Evolutionary conservation across 257 asterid genomes (phyloP).

Genomic region (Gardenia jasminoides): DNA sequence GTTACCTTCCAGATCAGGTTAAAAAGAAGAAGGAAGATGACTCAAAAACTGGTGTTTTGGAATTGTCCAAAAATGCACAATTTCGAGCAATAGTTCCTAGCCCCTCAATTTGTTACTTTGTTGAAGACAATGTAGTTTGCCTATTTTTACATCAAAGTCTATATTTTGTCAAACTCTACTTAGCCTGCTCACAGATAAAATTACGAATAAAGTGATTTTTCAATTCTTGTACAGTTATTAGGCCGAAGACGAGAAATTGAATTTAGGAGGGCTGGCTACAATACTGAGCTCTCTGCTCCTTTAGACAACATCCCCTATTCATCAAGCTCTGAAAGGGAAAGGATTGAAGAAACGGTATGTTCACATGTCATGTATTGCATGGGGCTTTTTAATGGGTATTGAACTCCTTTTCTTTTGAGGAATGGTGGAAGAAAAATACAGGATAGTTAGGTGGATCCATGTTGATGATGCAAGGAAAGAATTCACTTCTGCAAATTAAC

Average conservation of each 20-base stretch:
- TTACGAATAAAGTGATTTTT: background rate
- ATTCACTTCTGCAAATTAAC: background rate
- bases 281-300: conserved; percentile 76
- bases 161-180: background rate
- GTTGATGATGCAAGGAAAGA: background rate
- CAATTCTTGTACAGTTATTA: conserved; percentile 54
- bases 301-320: conserved; percentile 89
- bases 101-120: conserved; percentile 83
- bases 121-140: conserved; percentile 80
- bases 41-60: conserved; percentile 34
- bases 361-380: conserved; percentile 16
- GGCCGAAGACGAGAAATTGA: conserved; percentile 93
- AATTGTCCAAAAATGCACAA: conserved; percentile 84
- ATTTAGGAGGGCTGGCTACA: conserved; percentile 87
- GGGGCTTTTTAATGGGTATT: background rate
- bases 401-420: background rate
- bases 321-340: conserved; percentile 73
- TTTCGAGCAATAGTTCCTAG: conserved; percentile 94
- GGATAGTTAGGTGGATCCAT: background rate
- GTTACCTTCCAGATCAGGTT: conserved; percentile 50
- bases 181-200: background rate
- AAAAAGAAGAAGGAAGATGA: conserved; percentile 44
- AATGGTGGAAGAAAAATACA: background rate
- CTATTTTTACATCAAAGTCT: conserved; percentile 2
- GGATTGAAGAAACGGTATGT: conserved; percentile 88